Evolutionary conservation across 176 grass and related monocot genomes (phyloP).

Genomic region (Carex cristatella): DNA sequence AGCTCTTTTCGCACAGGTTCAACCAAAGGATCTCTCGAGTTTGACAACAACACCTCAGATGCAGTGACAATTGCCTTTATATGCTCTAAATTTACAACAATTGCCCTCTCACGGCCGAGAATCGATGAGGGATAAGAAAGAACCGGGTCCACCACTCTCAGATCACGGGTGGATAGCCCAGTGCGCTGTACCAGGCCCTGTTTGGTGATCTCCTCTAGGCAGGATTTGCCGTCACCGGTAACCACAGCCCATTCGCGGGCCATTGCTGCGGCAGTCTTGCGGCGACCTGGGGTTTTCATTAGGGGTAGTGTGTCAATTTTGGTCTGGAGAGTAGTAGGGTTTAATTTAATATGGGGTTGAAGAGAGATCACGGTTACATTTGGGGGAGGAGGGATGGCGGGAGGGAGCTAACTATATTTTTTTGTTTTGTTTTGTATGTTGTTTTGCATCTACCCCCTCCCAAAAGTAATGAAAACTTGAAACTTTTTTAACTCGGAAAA

Average conservation of each 20-base stretch:
- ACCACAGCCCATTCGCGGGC: constrained; percentile 33
- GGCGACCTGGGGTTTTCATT: constrained; percentile 3
- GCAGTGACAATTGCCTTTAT: constrained; percentile 60
- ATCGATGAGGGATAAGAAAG: constrained; percentile 39
- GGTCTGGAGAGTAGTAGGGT: background rate
- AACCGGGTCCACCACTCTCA: constrained; percentile 45
- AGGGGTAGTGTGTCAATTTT: background rate
- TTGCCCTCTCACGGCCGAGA: constrained; percentile 39
- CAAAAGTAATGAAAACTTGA: background rate
- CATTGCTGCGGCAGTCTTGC: constrained; percentile 1
- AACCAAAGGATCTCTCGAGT: constrained; percentile 33
- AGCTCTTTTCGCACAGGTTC: constrained; percentile 41
- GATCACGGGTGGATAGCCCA: constrained; percentile 35
- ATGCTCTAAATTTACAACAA: constrained; percentile 65
- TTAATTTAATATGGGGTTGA: background rate
- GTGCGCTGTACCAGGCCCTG: constrained; percentile 43
- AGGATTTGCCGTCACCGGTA: constrained; percentile 3
- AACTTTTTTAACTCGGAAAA: background rate
- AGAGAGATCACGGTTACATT: constrained; percentile 4
- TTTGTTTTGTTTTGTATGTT: background rate
- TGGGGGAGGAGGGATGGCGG: constrained; percentile 23
- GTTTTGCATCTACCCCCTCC: background rate
- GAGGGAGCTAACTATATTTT: background rate
- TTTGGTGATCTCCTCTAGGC: constrained; percentile 32
- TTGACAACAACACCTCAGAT: constrained; percentile 54